Evolutionary conservation across 2,329 filamentous ascomycete genomes (phyloP), one percentile per base, ranked within the genome.

Genomic region (Beauveria asiatica): DNA sequence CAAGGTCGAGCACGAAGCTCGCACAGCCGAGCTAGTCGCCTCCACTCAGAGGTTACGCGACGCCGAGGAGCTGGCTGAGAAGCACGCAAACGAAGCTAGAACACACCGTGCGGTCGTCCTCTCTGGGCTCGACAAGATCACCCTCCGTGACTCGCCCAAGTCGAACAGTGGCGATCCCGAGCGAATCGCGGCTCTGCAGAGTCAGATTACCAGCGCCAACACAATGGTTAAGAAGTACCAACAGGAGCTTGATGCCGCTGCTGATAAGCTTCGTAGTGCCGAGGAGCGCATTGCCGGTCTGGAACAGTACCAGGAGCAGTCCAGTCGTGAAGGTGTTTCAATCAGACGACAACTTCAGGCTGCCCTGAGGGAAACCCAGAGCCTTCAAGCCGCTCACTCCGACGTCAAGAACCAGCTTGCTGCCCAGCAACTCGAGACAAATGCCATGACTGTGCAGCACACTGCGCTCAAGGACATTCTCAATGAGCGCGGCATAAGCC

Each of bases 251-350:
- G 91, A 99, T 71, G 76, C 81, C 27, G 92, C 92, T 3, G 88
- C 91, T 0, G 92, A 97, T 69, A 95, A 92, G 71, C 80, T 99
- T 57, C 88, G 94, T 57, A 88, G 88, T 61, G 94, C 94, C 3
- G 95, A 99, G 74, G 95, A 97, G 76, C 87, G 94, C 46, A 97
- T 99, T 71, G 95, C 94, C 5, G 94, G 94, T 7, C 82, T 99
- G 3, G 94, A 99, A 73, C 90, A 92, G 30, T 97, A 97, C 72
- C 94, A 99, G 74, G 94, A 99, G 70, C 94, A 99, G 74, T 89
- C 92, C 4, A 97, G 92, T 73, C 85, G 94, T 49, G 95, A 99
- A 73, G 92, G 92, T 53, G 85, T 99, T 59, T 85, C 87, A 41
- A 91, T 97, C 65, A 86, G 94, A 59, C 87, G 94, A 70, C 93